Evolutionary conservation across 192 early-diverging fungal species (phyloP).

Genomic region (Podila epicladia): DNA sequence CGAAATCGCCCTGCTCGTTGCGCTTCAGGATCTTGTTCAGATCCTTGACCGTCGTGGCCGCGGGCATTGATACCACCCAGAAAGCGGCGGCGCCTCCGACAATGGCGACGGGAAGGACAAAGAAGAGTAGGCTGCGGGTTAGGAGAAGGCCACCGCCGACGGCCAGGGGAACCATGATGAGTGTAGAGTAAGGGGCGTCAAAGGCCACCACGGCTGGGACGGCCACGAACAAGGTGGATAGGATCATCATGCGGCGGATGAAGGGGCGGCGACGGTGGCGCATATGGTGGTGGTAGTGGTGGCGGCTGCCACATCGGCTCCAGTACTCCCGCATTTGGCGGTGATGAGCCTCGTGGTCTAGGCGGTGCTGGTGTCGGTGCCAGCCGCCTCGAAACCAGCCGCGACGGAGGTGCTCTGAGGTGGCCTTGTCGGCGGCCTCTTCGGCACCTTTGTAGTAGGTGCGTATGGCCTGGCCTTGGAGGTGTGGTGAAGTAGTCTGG

Average conservation of each 20-base stretch:
- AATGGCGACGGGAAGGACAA: conserved; percentile 15
- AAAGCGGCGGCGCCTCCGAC: conserved; percentile 22
- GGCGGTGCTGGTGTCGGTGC: background rate
- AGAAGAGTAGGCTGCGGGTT: conserved; percentile 27
- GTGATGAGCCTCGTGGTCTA: background rate
- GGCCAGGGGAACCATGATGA: conserved; percentile 22
- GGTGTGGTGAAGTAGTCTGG: background rate
- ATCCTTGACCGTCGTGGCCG: conserved; percentile 4
- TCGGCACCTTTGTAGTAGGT: background rate
- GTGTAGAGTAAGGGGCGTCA: conserved; percentile 10
- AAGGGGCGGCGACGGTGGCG: conserved; percentile 20
- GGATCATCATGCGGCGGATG: conserved; percentile 12
- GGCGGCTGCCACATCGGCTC: background rate
- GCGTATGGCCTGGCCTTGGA: background rate
- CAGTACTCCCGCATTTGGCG: background rate
- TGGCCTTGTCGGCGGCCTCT: background rate
- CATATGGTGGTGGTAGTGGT: background rate
- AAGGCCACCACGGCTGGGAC: conserved; percentile 28
- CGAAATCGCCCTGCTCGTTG: background rate
- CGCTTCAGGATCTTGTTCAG: conserved; percentile 31
- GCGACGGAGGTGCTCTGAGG: background rate
- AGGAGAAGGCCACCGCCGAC: conserved; percentile 21
- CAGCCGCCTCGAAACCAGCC: background rate
- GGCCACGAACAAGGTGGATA: conserved; percentile 22
- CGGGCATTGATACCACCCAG: conserved; percentile 24